Conservation (phyloP, 495 filamentous ascomycete genomes). For the Viridothelium virens region DNA sequence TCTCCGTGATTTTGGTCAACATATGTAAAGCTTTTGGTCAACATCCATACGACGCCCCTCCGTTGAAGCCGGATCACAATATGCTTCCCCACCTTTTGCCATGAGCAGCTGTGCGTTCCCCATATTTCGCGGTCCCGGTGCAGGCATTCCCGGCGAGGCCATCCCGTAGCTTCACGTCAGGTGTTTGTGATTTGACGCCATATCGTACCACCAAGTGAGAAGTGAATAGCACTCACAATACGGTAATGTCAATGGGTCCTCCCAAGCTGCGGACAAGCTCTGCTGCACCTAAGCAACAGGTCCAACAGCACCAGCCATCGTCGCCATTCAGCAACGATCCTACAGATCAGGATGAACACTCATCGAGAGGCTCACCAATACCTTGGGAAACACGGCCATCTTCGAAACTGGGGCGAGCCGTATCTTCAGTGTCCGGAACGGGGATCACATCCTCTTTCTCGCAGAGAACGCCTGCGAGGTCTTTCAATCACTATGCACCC, state of each 20-base stretch:
- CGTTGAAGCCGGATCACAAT: background rate
- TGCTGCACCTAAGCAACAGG: slow-evolving; percentile 20
- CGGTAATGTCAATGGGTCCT: slow-evolving; percentile 18
- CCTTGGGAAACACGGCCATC: background rate
- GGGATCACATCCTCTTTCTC: slow-evolving; percentile 39
- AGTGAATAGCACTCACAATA: background rate
- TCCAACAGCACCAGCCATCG: slow-evolving; percentile 18
- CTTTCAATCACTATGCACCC: slow-evolving; percentile 69
- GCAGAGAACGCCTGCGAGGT: slow-evolving; percentile 63
- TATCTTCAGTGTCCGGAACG: slow-evolving; percentile 20
- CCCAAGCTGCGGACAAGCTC: slow-evolving; percentile 8
- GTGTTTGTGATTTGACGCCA: slow-evolving; percentile 3
- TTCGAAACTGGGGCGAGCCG: slow-evolving; percentile 13
- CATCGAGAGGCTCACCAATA: slow-evolving; percentile 5
- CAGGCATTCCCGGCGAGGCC: background rate
- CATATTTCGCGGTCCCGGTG: background rate
- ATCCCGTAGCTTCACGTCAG: slow-evolving; percentile 8
- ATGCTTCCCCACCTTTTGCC: background rate
- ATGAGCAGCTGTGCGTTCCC: background rate
- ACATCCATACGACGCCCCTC: background rate
- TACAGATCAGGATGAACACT: slow-evolving; percentile 22
- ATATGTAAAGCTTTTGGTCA: slow-evolving; percentile 1
- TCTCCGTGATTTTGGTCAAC: background rate
- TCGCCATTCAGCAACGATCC: slow-evolving; percentile 26
- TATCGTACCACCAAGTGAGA: background rate